Percentiles rank a stretch among this genome's conserved stretches.
phyloP scores from a whole-genome alignment of 1,284 basidiomycete species.

The Polyporus tsugae region DNA sequence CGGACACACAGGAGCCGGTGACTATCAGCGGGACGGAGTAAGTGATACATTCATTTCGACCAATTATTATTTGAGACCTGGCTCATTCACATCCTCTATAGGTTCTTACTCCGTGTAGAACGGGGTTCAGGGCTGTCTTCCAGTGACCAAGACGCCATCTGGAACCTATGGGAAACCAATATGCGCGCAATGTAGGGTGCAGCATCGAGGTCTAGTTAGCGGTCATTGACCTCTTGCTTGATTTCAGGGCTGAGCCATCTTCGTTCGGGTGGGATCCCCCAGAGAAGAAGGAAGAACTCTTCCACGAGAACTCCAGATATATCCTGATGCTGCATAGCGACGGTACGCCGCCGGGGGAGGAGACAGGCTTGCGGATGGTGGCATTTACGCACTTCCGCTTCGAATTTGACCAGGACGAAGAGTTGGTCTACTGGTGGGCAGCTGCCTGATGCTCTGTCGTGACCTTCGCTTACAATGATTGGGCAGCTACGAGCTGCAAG shows the following conservation, averaged over 20 bases:
- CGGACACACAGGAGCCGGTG: constrained; percentile 1
- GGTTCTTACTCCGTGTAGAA: constrained; percentile 46
- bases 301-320: constrained; percentile 65
- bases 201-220: no score
- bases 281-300: constrained; percentile 66
- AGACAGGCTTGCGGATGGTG: constrained; percentile 37
- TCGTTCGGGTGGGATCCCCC: constrained; percentile 74
- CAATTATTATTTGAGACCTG: no score
- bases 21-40: constrained; percentile 19
- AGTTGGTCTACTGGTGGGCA: constrained; percentile 74
- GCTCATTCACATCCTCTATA: constrained; percentile 27
- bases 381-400: constrained; percentile 78
- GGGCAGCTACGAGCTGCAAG: constrained; percentile 77
- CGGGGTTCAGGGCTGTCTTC: constrained; percentile 49
- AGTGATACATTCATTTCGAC: no score
- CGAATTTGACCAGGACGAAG: constrained; percentile 64
- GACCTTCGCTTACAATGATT: background rate
- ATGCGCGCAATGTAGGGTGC: constrained; percentile 15
- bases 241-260: constrained; percentile 44
- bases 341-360: constrained; percentile 5
- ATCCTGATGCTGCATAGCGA: constrained; percentile 50
- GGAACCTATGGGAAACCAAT: constrained; percentile 49
- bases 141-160: constrained; percentile 53
- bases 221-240: background rate
- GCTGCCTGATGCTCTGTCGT: no score